Base-by-base conservation (phyloP, 1,139 yeast genomes). In the Suhomyces guaymorum region DNA sequence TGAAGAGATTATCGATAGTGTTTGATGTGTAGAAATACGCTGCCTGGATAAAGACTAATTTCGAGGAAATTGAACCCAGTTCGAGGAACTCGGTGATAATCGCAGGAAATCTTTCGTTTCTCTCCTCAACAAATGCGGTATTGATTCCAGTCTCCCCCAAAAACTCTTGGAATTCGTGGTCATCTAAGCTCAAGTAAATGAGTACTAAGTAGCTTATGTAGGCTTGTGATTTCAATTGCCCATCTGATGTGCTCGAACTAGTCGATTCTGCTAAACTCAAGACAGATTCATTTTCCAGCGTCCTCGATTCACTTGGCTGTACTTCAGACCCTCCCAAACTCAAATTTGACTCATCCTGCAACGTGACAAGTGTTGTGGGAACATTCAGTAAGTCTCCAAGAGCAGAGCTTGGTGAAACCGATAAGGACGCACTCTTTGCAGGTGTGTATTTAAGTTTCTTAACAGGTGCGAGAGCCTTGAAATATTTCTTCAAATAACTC, bases 151-250 rank as follows among this genome's bases (percentile, higher is more conserved):
- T 68, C 8, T 73, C 73, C 35, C 65, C 59, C 38, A 82, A 46
- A 24, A 66, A 59, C 21, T 63, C 64, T 6, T 56, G 55, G 41
- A 83, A 70, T 12, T 77, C 78, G 2, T 60, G 52, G 21, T 73
- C 75, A 10, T 75, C 69, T 13, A 73, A 57, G 27, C 76, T 62
- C 18, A 83, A 62, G 54, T 68, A 84, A 10, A 82, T 55, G 48
- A 83, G 70, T 30, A 78, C 69, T 41, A 84, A 57, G 49, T 78
- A 83, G 12, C 37, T 33, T 12, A 30, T 16, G 11, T 30, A 27
- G 12, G 20, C 23, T 4, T 4, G 49, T 9, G 30, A 28, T 27
- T 12, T 33, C 15, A 28, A 9, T 19, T 33, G 35, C 20, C 12
- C n/a, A 9, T 21, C 19, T 17, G 19, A 17, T 17, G n/a, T n/a